Conservation (phyloP, 2,329 filamentous ascomycete species). For the Trichoderma breve region DNA sequence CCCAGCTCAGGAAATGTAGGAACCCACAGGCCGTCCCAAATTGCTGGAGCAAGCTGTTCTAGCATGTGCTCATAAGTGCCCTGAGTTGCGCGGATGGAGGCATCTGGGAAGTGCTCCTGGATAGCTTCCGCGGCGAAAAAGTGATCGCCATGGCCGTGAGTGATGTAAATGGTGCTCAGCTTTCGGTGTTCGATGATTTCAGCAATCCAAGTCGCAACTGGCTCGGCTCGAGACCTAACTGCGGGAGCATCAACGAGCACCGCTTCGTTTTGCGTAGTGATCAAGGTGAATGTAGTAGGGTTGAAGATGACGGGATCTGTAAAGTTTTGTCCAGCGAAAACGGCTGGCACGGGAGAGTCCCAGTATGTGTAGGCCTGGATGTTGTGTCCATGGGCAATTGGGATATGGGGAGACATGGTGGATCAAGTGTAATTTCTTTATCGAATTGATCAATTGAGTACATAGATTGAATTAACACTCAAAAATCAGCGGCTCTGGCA, state of each 20-base stretch:
- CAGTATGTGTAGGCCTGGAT: slow-evolving; percentile 8
- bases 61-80: slow-evolving; percentile 3
- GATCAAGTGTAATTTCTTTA: background rate
- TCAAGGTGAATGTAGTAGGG: slow-evolving; percentile 1
- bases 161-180: slow-evolving; percentile 7
- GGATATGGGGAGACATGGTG: background rate
- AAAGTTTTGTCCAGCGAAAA: background rate
- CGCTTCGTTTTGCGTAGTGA: background rate
- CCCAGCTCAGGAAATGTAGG: background rate
- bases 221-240: background rate
- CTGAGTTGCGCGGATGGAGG: background rate
- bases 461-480: accelerated
- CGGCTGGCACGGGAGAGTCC: background rate
- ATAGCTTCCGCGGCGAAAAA: background rate
- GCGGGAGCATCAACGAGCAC: background rate
- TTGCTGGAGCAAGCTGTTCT: background rate
- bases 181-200: background rate
- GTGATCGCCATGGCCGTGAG: slow-evolving; percentile 8
- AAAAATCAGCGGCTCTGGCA: no score
- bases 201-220: slow-evolving; percentile 1
- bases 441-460: background rate
- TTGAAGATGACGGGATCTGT: background rate
- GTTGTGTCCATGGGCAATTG: background rate
- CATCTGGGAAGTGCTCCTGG: background rate
- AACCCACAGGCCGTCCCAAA: background rate